Percentiles rank a stretch among this genome's conserved stretches.
Evolutionary conservation across 805 yeast genomes (phyloP).

Genomic region (Helenozyma baotianmanensis): DNA sequence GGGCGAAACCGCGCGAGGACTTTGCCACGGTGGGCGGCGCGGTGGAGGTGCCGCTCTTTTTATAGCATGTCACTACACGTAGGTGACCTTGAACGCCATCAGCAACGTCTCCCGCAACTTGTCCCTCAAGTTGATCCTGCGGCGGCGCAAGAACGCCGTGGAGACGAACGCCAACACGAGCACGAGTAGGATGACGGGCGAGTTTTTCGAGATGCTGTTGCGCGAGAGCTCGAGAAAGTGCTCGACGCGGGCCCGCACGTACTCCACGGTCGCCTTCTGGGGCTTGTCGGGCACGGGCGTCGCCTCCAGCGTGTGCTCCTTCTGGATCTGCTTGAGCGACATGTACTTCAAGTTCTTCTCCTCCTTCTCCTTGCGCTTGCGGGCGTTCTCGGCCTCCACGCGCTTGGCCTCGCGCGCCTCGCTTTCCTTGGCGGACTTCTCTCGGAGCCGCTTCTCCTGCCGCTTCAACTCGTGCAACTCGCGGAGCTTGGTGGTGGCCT

Average conservation of each 20-base stretch:
- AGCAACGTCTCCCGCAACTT: conserved; percentile 30
- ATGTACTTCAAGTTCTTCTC: conserved; percentile 25
- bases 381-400: conserved; percentile 13
- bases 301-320: conserved; percentile 8
- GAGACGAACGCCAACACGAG: conserved; percentile 19
- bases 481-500: conserved; percentile 10
- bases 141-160: conserved; percentile 18
- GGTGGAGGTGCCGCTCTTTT: conserved; percentile 42
- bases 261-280: conserved; percentile 2
- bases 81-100: conserved; percentile 43
- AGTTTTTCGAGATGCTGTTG: conserved; percentile 23
- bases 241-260: conserved; percentile 1
- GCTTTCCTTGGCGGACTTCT: conserved; percentile 12
- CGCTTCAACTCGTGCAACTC: conserved; percentile 8
- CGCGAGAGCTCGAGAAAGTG: conserved; percentile 14
- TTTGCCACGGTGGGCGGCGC: conserved; percentile 37
- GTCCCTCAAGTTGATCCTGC: conserved; percentile 25
- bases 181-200: conserved; percentile 23
- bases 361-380: conserved; percentile 12
- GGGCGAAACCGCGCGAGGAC: conserved; percentile 14
- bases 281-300: neutral
- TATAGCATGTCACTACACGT: conserved; percentile 25
- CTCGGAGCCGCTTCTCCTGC: conserved; percentile 2
- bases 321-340: conserved; percentile 26
- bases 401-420: conserved; percentile 17